These are phyloP conservation scores for Globisporangium canariense DNA, from an alignment of 352 stramenopile genomes.

Conservation along the genomic window DNA sequence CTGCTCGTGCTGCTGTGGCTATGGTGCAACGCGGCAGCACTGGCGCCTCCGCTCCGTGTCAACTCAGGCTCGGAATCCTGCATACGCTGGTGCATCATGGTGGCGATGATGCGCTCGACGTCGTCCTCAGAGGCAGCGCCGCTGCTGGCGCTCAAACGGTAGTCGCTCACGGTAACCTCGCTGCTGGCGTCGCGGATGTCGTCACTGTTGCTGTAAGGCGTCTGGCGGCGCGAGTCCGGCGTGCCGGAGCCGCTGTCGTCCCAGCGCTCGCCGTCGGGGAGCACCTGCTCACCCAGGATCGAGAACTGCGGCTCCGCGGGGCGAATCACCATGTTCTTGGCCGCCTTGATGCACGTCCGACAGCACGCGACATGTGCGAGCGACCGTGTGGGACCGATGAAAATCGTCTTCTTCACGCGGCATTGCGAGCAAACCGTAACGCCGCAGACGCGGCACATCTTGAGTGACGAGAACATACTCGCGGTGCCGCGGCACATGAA, in stretches of 20 bases:
- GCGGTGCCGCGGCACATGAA: constrained; percentile 20
- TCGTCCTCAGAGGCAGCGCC: constrained; percentile 10
- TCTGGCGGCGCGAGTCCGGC: neutral
- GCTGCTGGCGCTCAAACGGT: constrained; percentile 16
- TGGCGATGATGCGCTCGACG: constrained; percentile 15
- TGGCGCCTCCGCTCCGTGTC: neutral
- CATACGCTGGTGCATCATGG: constrained; percentile 6
- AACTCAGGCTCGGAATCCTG: neutral
- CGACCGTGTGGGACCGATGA: constrained; percentile 23
- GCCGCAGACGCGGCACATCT: constrained; percentile 41
- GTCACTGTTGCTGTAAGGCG: constrained; percentile 1
- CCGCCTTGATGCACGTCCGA: constrained; percentile 4
- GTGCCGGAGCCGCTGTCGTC: constrained; percentile 5
- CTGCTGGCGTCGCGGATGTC: constrained; percentile 3
- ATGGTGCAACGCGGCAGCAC: neutral
- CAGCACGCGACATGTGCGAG: neutral
- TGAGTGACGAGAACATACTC: constrained; percentile 16
- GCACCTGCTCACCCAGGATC: constrained; percentile 17
- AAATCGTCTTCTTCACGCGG: constrained; percentile 44
- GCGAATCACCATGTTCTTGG: constrained; percentile 25
- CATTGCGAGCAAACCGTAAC: constrained; percentile 41
- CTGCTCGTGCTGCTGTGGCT: neutral
- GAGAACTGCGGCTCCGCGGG: constrained; percentile 25
- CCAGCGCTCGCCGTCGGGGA: constrained; percentile 5
- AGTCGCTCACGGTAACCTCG: constrained; percentile 12